A percentile compares a stretch with the other conserved stretches of the same genome.
phyloP scores from a whole-genome alignment of 805 yeast species.

The Nakazawaea wickerhamii region DNA sequence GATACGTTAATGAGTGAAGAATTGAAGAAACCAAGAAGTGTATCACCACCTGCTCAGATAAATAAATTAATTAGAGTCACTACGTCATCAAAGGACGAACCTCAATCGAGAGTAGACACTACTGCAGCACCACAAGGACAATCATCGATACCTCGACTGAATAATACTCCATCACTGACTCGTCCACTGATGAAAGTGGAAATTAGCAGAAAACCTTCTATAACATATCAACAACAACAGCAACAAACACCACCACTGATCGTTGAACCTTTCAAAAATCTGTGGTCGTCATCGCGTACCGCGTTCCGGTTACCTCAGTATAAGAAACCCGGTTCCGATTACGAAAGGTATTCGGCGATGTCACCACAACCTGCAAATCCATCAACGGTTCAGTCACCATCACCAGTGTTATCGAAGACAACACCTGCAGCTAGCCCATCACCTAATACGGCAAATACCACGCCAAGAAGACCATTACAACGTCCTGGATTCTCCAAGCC shows the following conservation, averaged over 20 bases:
- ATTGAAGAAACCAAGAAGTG: conserved; percentile 9
- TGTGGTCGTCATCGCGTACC: conserved; percentile 15
- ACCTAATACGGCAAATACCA: background rate
- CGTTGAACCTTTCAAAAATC: conserved; percentile 10
- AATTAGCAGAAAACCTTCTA: background rate
- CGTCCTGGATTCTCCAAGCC: conserved; percentile 12
- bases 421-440: background rate
- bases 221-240: conserved; percentile 3
- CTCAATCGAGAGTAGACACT: background rate
- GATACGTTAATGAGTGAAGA: background rate
- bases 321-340: conserved; percentile 21
- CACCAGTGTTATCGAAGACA: background rate
- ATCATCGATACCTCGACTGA: conserved; percentile 1
- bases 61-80: background rate
- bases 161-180: too few relatives aligned
- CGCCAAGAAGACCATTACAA: conserved; percentile 6
- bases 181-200: conserved; percentile 1
- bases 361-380: background rate
- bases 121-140: background rate
- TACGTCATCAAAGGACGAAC: background rate
- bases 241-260: conserved; percentile 1
- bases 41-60: background rate
- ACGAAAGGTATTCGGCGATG: background rate
- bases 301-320: conserved; percentile 27
- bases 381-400: background rate